These are phyloP conservation scores for Cerrena zonata DNA, from an alignment of 1,284 basidiomycete species.

Conservation along the genomic window DNA sequence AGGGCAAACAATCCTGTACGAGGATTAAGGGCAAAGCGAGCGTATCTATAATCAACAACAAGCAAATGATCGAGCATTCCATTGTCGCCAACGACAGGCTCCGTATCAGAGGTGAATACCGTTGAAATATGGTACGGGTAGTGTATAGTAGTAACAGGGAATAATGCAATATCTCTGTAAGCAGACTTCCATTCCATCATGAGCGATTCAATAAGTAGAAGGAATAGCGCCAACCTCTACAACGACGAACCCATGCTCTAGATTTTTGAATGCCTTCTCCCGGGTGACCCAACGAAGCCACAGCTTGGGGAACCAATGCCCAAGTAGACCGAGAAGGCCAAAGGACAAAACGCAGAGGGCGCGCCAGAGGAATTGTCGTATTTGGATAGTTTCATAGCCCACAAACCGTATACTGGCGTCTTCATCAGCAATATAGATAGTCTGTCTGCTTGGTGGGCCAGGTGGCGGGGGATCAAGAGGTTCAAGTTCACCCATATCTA, in stretches of 20 bases:
- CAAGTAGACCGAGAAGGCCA: conserved; percentile 77
- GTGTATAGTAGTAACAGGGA: conserved; percentile 59
- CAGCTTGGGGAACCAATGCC: conserved; percentile 87
- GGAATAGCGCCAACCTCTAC: conserved; percentile 68
- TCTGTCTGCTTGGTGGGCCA: conserved; percentile 79
- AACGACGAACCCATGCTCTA: conserved; percentile 71
- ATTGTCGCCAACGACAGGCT: conserved; percentile 24
- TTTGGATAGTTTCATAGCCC: conserved; percentile 73
- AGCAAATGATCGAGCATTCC: conserved; percentile 46
- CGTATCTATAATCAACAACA: conserved; percentile 80
- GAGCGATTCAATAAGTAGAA: conserved; percentile 4
- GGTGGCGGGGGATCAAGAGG: conserved; percentile 59
- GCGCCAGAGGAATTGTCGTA: conserved; percentile 71
- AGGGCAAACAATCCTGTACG: conserved; percentile 78
- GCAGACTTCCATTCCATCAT: conserved; percentile 53
- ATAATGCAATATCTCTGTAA: conserved; percentile 74
- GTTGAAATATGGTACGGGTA: conserved; percentile 78
- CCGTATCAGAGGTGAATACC: conserved; percentile 51
- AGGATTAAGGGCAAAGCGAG: conserved; percentile 84
- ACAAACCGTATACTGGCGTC: conserved; percentile 85
- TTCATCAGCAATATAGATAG: conserved; percentile 85
- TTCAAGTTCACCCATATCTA: conserved; percentile 70
- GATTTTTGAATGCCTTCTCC: conserved; percentile 78
- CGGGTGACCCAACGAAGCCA: conserved; percentile 87
- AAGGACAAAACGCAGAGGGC: conserved; percentile 64